phyloP scores from a whole-genome alignment of 2,329 filamentous ascomycete genomes.

The Leptosphaerulina australis region DNA sequence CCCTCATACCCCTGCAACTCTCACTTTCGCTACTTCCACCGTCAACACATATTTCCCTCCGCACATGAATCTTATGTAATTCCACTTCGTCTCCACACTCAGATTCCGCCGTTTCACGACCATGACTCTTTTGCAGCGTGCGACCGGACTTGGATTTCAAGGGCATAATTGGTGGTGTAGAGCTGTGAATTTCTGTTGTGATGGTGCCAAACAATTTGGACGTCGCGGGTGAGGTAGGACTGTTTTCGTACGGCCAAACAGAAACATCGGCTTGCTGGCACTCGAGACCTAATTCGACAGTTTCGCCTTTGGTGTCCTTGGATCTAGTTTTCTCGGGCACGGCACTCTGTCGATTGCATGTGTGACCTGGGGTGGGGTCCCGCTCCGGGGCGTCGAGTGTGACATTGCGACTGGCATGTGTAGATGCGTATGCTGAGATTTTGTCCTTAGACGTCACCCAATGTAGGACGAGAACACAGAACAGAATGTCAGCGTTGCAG shows the following conservation, averaged over 20 bases:
- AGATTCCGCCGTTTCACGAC: neutral
- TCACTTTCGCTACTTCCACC: neutral
- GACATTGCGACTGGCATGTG: neutral
- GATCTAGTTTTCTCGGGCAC: neutral
- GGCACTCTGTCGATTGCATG: neutral
- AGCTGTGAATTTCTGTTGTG: slow-evolving; percentile 16
- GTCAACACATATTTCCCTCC: slow-evolving; percentile 2
- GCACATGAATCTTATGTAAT: slow-evolving; percentile 26
- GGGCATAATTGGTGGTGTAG: neutral
- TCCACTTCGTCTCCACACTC: slow-evolving; percentile 25
- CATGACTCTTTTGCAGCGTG: neutral
- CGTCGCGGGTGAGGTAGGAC: neutral
- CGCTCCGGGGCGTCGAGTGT: neutral
- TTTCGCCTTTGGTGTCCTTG: neutral
- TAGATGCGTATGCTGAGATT: neutral
- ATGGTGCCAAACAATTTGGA: slow-evolving; percentile 1
- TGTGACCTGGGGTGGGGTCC: neutral
- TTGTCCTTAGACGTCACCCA: slow-evolving; percentile 58
- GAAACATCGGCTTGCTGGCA: neutral
- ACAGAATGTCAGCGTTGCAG: slow-evolving; percentile 68
- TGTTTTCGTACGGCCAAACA: neutral
- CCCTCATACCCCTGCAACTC: slow-evolving; percentile 4
- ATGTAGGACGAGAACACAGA: slow-evolving; percentile 66
- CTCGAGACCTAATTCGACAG: neutral
- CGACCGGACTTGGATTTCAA: too few species aligned